phyloP scores from a whole-genome alignment of 192 early-diverging fungal species.

The Backusella circina region DNA sequence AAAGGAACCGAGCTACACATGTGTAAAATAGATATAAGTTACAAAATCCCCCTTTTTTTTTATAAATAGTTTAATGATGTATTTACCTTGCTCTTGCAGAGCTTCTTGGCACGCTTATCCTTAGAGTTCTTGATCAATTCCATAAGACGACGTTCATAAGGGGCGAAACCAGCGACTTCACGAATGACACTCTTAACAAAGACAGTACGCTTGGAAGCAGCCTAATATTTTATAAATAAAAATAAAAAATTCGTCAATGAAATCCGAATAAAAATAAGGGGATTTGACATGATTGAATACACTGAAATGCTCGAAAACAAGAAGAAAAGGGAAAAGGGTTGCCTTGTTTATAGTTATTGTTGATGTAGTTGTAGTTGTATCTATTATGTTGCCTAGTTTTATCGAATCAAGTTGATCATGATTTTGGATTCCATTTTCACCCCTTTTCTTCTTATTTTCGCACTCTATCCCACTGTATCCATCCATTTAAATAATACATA shows the following conservation, averaged over 20 bases:
- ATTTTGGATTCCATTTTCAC: background rate
- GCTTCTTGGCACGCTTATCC: constrained; percentile 99
- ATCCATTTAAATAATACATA: constrained; percentile 51
- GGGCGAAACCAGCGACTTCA: constrained; percentile 96
- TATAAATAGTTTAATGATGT: background rate
- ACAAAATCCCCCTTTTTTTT: background rate
- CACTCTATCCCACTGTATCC: background rate
- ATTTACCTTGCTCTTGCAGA: constrained; percentile 90
- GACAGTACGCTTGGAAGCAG: constrained; percentile 66
- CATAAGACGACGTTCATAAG: constrained; percentile 99
- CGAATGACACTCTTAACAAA: constrained; percentile 95
- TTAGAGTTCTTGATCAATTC: constrained; percentile 99
- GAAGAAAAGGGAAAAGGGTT: background rate
- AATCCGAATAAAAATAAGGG: background rate
- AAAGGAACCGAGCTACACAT: constrained; percentile 86
- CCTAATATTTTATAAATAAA: constrained; percentile 18
- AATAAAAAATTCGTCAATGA: background rate
- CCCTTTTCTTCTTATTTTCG: background rate
- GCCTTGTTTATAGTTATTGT: background rate
- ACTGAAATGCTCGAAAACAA: background rate
- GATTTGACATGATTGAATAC: background rate
- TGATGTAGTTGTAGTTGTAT: background rate
- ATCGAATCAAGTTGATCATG: background rate
- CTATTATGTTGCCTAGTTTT: background rate
- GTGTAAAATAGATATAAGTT: background rate